These are phyloP conservation scores for Torulaspora pretoriensis DNA, from an alignment of 1,139 yeast species.

Conservation along the genomic window DNA sequence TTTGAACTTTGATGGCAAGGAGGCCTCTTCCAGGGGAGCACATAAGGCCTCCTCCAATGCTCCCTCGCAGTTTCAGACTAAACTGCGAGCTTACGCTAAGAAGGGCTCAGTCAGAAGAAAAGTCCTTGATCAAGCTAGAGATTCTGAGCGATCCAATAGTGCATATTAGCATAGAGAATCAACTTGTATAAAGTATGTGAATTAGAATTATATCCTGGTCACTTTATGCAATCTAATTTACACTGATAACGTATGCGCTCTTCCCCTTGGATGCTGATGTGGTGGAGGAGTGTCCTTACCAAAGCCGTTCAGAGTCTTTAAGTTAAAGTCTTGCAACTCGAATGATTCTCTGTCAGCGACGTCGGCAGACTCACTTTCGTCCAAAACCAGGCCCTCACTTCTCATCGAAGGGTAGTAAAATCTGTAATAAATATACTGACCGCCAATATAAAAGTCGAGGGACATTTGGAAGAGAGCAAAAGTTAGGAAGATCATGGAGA, in stretches of 20 bases:
- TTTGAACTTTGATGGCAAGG: slow-evolving; percentile 6
- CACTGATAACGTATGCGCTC: slow-evolving; percentile 11
- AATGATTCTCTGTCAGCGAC: slow-evolving; percentile 8
- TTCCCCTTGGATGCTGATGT: slow-evolving; percentile 5
- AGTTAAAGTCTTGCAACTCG: slow-evolving; percentile 14
- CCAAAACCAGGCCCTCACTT: slow-evolving; percentile 4
- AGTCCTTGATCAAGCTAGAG: not conserved
- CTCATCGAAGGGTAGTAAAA: slow-evolving; percentile 31
- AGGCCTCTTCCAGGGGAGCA: not conserved
- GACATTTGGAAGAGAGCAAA: slow-evolving; percentile 82
- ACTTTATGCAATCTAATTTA: slow-evolving; percentile 1
- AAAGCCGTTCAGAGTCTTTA: slow-evolving; percentile 4
- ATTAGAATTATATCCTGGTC: not conserved
- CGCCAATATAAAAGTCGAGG: slow-evolving; percentile 70
- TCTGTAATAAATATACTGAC: slow-evolving; percentile 63
- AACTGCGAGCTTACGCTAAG: slow-evolving; percentile 41
- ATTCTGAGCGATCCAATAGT: not conserved
- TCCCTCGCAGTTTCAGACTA: slow-evolving; percentile 33
- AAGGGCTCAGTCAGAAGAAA: slow-evolving; percentile 30
- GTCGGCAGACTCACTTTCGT: slow-evolving; percentile 1
- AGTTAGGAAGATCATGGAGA: slow-evolving; percentile 62
- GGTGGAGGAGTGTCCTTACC: slow-evolving; percentile 10
- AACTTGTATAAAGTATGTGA: slow-evolving; percentile 6
- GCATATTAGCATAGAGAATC: not conserved
- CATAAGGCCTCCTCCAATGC: slow-evolving; percentile 20